Base-by-base conservation (phyloP, 1,139 yeast genomes). In the Yamadazyma sp. region DNA sequence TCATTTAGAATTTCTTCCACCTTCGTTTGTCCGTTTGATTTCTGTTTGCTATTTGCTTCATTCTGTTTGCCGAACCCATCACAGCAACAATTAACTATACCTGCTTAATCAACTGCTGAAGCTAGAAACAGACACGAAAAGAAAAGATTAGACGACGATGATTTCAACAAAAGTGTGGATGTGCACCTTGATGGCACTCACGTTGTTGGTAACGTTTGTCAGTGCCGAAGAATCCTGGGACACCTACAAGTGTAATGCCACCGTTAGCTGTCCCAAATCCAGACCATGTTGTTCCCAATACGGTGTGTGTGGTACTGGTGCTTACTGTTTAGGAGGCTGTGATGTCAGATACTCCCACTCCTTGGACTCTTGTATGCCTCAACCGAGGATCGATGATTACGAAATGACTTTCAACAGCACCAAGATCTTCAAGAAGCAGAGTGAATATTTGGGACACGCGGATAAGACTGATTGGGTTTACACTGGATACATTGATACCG, bases 271-370 rank as follows among this genome's bases (percentile, higher is more conserved):
- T 63, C 96, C 96, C 0, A 75, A 78, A 49, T 73, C 70, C 31
- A 52, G 63, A 39, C 96, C 96, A 34, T 88, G 96, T 58, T 88
- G 96, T 59, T 81, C 89, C 16, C 87, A 82, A 50, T 85, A 79
- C 53, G 95, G 95, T 27, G 69, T 65, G n/a, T 88, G 96, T 71
- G 96, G 96, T 40, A 73, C 83, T 12, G 96, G 96, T 1, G 68
- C 81, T 3, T 69, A 75, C 58, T 88, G 96, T 68, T 69, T 88
- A 37, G 91, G 88, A 36, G 92, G 95, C 12, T 87, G 95, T 62
- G 87, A 86, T 59, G 79, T 86, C 33, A 66, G 80, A 51, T 76
- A 56, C 55, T 85, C 94, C 1, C 83, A 59, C 62, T 77, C 76
- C 55, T 58, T 76, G 42, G 54, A 75, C 6, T 77, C 92, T 8